Base-by-base conservation (phyloP, 2,329 filamentous ascomycete species). In the Pestalotiopsis sp. region DNA sequence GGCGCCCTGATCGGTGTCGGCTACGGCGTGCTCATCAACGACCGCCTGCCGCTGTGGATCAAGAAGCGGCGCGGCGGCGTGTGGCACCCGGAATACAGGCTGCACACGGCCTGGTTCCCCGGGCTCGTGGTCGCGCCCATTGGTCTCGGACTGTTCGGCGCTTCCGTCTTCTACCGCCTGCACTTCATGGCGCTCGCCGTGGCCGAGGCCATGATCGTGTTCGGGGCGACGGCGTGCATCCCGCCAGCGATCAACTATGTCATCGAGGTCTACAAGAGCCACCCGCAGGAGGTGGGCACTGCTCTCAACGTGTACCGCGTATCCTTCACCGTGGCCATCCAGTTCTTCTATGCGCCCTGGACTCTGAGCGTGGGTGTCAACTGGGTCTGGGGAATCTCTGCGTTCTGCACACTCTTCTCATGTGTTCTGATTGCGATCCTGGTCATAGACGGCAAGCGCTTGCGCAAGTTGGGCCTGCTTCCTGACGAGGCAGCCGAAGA, bases 151-250 rank as follows among this genome's bases (percentile, higher is more conserved):
- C 45, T 66, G 7, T n/a, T 66, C 20, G 64, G 64, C 27, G 41
- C 45, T 14, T n/a, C 45, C 27, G 17, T 66, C 3, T 36, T 57
- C 4, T 66, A 66, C n/a, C 41, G 39, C 14, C 49, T 66, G 25
- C 64, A 66, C n/a, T 66, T 20, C 20, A 23, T 66, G n/a, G 64
- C 57, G 20, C 23, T 66, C 4, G 64, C 64, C 25, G 25, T 66
- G 7, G 64, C 23, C 14, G 20, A 66, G 4, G 14, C n/a, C 27
- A n/a, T 66, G 14, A 36, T 66, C 41, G 31, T 36, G 11, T 57
- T 66, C 23, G 64, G 64, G 7, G 41, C 64, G 6, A 36, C 31
- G 12, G 23, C 14, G n/a, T n/a, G 64, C 17, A 66, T 66, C 39
- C 17, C 45, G 9, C 14, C 31, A 5, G 31, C 64, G 25, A 20